These are phyloP conservation scores for Colletotrichum limetticola DNA, from an alignment of 2,329 filamentous ascomycete species.

Conservation along the genomic window DNA sequence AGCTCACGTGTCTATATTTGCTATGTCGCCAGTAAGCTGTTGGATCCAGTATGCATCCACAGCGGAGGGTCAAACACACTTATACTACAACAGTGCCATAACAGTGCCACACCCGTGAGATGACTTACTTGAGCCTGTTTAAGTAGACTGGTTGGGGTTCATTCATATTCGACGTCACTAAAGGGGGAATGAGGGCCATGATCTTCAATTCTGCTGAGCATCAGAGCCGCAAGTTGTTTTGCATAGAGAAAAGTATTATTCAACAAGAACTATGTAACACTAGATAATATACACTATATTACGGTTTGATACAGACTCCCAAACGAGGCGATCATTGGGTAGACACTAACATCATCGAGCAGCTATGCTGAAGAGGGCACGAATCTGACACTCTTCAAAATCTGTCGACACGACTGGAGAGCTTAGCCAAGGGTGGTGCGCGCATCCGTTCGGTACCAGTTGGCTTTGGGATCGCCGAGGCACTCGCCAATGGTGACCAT, in stretches of 20 bases:
- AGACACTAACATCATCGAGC: not conserved
- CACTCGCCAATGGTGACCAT: slow-evolving; percentile 62
- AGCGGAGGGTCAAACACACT: too few relatives aligned
- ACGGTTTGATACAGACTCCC: not conserved
- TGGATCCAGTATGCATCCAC: too few relatives aligned
- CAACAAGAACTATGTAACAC: not conserved
- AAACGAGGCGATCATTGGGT: not conserved
- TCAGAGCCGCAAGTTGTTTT: not conserved
- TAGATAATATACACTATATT: not conserved
- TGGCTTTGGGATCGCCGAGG: slow-evolving; percentile 55
- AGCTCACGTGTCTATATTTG: not conserved
- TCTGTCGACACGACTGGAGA: not conserved
- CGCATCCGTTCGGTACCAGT: slow-evolving; percentile 56
- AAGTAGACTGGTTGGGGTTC: too few relatives aligned
- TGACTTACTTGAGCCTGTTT: too few relatives aligned
- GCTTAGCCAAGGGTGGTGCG: slow-evolving; percentile 19
- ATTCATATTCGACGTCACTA: not conserved
- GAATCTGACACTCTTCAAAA: not conserved
- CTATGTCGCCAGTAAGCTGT: too few relatives aligned
- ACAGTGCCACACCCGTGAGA: too few relatives aligned
- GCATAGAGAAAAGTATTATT: not conserved
- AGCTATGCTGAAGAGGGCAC: not conserved
- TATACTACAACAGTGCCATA: too few relatives aligned
- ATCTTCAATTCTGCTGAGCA: not conserved
- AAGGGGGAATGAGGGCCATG: not conserved